Conservation (phyloP, 495 filamentous ascomycete species). For the Pseudomonodictys pantanalensis region DNA sequence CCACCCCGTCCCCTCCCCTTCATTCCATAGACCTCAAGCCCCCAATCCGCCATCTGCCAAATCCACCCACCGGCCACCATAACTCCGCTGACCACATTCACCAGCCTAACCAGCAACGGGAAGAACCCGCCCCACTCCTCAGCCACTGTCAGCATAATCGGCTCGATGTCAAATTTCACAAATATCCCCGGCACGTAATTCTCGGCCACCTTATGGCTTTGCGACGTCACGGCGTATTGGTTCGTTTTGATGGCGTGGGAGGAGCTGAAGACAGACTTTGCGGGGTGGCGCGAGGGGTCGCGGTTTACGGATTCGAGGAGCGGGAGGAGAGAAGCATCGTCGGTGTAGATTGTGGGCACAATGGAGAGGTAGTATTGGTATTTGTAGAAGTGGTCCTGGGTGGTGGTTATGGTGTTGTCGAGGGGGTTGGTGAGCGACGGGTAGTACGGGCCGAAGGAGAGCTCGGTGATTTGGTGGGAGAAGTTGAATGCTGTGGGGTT, state of each 20-base stretch:
- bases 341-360: constrained; percentile 91
- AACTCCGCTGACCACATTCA: constrained; percentile 63
- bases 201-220: constrained; percentile 66
- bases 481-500: constrained; percentile 82
- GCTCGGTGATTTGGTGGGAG: constrained; percentile 92
- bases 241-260: constrained; percentile 75
- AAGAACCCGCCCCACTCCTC: constrained; percentile 76
- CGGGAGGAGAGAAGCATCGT: constrained; percentile 46
- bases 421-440: constrained; percentile 91
- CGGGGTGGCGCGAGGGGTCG: constrained; percentile 37
- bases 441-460: constrained; percentile 95
- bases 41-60: constrained; percentile 60
- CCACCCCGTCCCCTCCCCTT: constrained; percentile 20
- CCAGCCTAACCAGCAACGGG: constrained; percentile 69
- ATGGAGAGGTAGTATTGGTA: constrained; percentile 98
- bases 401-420: constrained; percentile 79
- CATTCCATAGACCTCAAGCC: constrained; percentile 43
- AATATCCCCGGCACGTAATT: constrained; percentile 84
- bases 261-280: constrained; percentile 29
- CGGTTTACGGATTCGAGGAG: constrained; percentile 38
- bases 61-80: constrained; percentile 62
- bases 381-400: constrained; percentile 79
- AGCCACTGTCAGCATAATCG: constrained; percentile 78
- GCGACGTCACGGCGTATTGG: constrained; percentile 94
- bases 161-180: constrained; percentile 99